Base-by-base conservation (phyloP, 2,329 filamentous ascomycete genomes). In the Apiospora rasikravindrae region DNA sequence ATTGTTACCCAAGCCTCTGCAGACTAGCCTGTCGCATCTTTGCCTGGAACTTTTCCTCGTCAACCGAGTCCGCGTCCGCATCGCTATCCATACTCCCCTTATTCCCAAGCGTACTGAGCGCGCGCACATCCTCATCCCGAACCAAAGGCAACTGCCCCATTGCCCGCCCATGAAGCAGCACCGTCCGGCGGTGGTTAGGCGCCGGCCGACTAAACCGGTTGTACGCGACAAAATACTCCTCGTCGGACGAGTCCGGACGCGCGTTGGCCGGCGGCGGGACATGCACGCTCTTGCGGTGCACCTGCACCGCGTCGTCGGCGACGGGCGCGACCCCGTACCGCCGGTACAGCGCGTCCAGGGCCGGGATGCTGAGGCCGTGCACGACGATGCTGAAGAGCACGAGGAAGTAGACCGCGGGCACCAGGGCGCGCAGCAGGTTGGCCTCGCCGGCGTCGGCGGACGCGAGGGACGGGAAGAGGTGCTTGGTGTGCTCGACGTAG, bases 401-500 rank as follows among this genome's bases (percentile, higher is more conserved):
- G 22, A 73, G 69, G 49, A 70, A 73, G 70, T 67, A 72, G 13
- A 73, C 71, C n/a, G 67, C 37, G 19, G 68, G 68, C 33, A n/a
- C 45, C 47, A 73, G 69, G 2, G 64, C 66, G 1, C 44, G 49
- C 24, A 73, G 66, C n/a, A 73, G 66, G 49, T 57, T n/a, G n/a
- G 70, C 76, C 73, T 83, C 81, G 53, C 80, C 80, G 16, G 77
- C 78, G 73, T 83, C 83, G 2, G 79, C 81, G 2, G 81, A 71
- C 37, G 77, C 80, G 0, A 78, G 72, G 6, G 80, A 72, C 0
- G 83, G 84, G 71, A 86, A 84, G 4, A 87, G 76, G 14, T 85
- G 80, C 10, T 80, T 79, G 1, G 83, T 82, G 72, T 86, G 85
- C 74, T 86, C 83, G 19, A 95, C 86, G 80, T 95, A 95, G 80